phyloP scores from a whole-genome alignment of 345 rosid genomes.

The Salix brachista region DNA sequence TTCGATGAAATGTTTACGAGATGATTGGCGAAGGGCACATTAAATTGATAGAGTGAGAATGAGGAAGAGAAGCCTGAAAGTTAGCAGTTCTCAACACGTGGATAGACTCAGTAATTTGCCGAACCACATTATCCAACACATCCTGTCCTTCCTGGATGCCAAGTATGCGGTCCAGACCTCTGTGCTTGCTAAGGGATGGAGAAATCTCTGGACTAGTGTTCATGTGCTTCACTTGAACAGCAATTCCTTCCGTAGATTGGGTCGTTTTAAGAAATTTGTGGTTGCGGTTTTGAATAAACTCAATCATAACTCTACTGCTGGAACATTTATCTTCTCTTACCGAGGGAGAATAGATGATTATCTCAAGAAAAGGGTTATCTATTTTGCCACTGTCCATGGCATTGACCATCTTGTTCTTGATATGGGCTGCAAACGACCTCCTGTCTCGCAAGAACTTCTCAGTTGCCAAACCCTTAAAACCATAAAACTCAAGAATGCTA shows the following conservation, averaged over 20 bases:
- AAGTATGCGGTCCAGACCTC: background rate
- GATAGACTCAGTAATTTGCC: slow-evolving; percentile 5
- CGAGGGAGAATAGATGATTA: background rate
- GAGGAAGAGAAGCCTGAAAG: no score
- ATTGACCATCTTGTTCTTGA: background rate
- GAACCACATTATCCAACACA: background rate
- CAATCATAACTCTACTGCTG: no score
- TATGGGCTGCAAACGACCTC: background rate
- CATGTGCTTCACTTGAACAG: background rate
- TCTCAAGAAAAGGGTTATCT: background rate
- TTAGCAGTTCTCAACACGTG: background rate
- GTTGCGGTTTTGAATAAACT: background rate
- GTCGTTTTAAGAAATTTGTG: background rate
- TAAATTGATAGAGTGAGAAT: no score
- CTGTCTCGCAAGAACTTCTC: background rate
- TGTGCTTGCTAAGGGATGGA: background rate
- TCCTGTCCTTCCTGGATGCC: slow-evolving; percentile 9
- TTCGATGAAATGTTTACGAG: no score
- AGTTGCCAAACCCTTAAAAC: background rate
- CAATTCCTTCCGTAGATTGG: background rate
- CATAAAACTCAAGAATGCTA: background rate
- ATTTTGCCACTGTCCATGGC: background rate
- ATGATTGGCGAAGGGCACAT: no score
- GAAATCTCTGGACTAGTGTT: background rate
- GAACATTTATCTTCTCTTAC: background rate